A percentile compares a stretch with the other conserved stretches of the same genome.
Conservation (phyloP, 441 rosid genomes). For the California macrophylla region DNA sequence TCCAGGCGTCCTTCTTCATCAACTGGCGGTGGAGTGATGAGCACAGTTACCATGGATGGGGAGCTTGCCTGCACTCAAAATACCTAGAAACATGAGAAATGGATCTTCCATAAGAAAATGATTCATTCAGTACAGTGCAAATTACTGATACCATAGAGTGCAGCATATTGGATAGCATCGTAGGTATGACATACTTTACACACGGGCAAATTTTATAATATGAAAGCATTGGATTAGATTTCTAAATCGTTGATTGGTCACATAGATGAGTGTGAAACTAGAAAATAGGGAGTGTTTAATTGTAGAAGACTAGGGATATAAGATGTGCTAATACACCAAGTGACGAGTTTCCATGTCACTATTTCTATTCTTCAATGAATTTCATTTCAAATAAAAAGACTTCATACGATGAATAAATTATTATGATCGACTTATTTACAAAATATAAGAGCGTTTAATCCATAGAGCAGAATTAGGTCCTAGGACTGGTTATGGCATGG, state of each 20-base stretch:
- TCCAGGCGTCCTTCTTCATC: slow-evolving; percentile 59
- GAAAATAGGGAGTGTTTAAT: neutral
- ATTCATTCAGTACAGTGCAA: neutral
- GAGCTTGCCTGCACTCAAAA: slow-evolving; percentile 45
- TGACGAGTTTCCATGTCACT: neutral
- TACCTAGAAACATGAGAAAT: slow-evolving; percentile 2
- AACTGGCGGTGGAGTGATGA: slow-evolving; percentile 77
- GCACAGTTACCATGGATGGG: slow-evolving; percentile 57
- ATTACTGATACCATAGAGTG: no score
- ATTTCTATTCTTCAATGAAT: neutral
- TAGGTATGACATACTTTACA: neutral
- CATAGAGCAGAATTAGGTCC: neutral
- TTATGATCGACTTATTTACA: no score
- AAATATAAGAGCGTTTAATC: neutral
- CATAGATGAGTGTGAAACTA: neutral
- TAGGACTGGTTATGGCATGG: neutral
- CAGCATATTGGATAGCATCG: neutral
- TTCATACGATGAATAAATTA: no score
- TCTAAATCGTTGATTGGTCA: neutral
- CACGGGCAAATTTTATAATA: neutral
- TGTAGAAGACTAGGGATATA: neutral
- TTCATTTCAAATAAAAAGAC: neutral
- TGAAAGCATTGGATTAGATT: neutral
- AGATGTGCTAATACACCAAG: neutral
- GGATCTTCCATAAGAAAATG: neutral